Evolutionary conservation across 179 eudicot genomes (phyloP).

Genomic region (Nepenthes alata): DNA sequence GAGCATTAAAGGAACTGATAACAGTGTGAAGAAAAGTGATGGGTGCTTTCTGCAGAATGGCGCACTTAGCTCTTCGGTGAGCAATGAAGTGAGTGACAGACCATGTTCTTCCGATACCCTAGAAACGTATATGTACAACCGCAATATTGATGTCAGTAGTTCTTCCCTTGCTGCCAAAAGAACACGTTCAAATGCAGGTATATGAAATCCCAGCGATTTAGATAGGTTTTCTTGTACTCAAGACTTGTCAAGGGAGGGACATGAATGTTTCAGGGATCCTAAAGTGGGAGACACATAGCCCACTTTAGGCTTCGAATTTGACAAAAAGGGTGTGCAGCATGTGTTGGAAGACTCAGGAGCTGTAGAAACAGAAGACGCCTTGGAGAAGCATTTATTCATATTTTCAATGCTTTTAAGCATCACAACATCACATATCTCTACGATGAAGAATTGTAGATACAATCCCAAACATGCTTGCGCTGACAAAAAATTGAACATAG

Average conservation of each 20-base stretch:
- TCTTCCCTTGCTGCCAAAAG: slow-evolving; percentile 12
- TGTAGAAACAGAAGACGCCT: slow-evolving; percentile 22
- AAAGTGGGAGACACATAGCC: slow-evolving; percentile 10
- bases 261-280: slow-evolving; percentile 14
- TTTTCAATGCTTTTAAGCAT: no score
- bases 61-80: slow-evolving; percentile 7
- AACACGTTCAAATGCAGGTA: slow-evolving; percentile 13
- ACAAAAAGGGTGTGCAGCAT: slow-evolving; percentile 14
- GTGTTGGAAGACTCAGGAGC: slow-evolving; percentile 16
- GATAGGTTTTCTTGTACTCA: slow-evolving; percentile 17
- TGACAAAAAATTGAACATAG: no score
- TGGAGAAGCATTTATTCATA: no score
- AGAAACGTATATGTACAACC: slow-evolving; percentile 10
- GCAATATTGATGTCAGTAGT: slow-evolving; percentile 9
- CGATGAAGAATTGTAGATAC: no score
- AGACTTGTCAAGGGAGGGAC: slow-evolving; percentile 10
- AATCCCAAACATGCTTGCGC: no score
- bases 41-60: slow-evolving; percentile 19
- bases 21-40: slow-evolving; percentile 20
- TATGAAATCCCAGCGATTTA: slow-evolving; percentile 5
- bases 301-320: slow-evolving; percentile 12
- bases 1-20: slow-evolving; percentile 22
- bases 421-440: no score
- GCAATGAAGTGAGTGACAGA: slow-evolving; percentile 10
- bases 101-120: slow-evolving; percentile 13